These are phyloP conservation scores for Ophiocordyceps sinensis DNA, from an alignment of 2,329 filamentous ascomycete species.

Conservation along the genomic window DNA sequence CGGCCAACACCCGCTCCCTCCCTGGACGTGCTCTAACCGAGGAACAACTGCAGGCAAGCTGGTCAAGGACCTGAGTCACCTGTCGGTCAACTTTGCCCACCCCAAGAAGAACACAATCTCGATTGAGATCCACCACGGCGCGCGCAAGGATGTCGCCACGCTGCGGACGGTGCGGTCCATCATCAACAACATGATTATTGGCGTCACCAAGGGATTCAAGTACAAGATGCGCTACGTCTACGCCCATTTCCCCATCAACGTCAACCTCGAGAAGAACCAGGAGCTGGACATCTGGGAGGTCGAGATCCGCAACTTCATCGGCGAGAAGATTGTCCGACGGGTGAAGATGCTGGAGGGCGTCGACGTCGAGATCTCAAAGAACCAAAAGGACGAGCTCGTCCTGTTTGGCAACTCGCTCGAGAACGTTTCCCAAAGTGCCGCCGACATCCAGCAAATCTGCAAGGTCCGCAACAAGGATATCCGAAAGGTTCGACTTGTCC, in stretches of 20 bases:
- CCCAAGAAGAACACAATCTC: conserved; percentile 77
- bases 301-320: conserved; percentile 99
- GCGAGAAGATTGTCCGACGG: conserved; percentile 96
- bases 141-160: conserved; percentile 93
- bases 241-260: conserved; percentile 99
- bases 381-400: conserved; percentile 95
- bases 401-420: conserved; percentile 91
- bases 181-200: conserved; percentile 97
- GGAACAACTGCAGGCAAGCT: conserved; percentile 58
- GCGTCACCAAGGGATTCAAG: conserved; percentile 98
- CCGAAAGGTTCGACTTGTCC: conserved; percentile 58
- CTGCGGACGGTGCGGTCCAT: conserved; percentile 95
- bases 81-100: conserved; percentile 89
- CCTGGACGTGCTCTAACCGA: conserved; percentile 4
- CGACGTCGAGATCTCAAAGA: conserved; percentile 75
- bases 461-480: conserved; percentile 99
- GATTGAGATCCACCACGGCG: conserved; percentile 97
- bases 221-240: conserved; percentile 99
- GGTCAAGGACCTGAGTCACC: conserved; percentile 88
- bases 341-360: conserved; percentile 85
- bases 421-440: conserved; percentile 92
- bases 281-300: conserved; percentile 82
- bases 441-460: conserved; percentile 99
- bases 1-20: background rate
- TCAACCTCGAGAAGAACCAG: conserved; percentile 93